These are phyloP conservation scores for Cardiospermum halicacabum DNA, from an alignment of 345 rosid species.

Conservation along the genomic window DNA sequence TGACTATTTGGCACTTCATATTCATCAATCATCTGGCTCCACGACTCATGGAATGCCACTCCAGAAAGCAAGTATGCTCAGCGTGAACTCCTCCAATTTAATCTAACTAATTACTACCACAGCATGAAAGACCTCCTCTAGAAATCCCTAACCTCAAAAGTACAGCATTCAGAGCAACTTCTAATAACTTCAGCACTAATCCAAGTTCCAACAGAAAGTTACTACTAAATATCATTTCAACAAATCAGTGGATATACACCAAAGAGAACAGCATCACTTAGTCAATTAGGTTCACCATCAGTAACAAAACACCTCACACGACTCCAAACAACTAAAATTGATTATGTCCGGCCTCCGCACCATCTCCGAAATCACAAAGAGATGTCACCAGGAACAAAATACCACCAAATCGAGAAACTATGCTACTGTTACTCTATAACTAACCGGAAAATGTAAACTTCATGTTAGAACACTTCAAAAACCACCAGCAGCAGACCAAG, in stretches of 20 bases:
- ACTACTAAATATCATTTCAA: too few species aligned
- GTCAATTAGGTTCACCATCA: not conserved
- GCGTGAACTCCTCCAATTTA: conserved; percentile 1
- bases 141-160: not conserved
- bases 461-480: conserved; percentile 3
- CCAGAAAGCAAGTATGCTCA: not conserved
- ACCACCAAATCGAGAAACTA: not conserved
- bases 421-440: conserved; percentile 7
- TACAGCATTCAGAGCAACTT: not conserved
- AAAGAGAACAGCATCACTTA: not conserved
- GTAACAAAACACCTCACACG: not conserved
- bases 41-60: not conserved
- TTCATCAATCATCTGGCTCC: conserved; percentile 1
- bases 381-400: not conserved
- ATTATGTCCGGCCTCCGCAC: not conserved
- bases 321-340: not conserved
- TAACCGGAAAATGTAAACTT: not conserved
- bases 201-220: too few species aligned
- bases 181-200: too few species aligned
- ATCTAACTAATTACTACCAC: not conserved
- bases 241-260: not conserved
- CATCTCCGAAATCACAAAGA: not conserved
- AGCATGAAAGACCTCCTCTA: not conserved
- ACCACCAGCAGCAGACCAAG: not conserved
- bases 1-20: not conserved